phyloP scores from a whole-genome alignment of 1,284 basidiomycete genomes.

The Phellinidium pouzarii region DNA sequence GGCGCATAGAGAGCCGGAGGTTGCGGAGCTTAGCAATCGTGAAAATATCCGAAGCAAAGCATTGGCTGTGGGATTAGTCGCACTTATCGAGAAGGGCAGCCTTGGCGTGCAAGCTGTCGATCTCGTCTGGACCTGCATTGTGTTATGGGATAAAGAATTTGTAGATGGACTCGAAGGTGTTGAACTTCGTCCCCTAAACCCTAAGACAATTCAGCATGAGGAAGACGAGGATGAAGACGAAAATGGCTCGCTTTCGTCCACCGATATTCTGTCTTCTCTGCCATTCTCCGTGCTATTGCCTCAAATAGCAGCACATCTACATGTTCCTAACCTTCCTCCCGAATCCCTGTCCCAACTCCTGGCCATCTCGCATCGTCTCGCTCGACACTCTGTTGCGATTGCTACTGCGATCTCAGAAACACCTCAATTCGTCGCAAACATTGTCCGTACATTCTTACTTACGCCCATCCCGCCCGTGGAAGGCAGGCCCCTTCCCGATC shows the following conservation, averaged over 20 bases:
- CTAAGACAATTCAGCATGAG: constrained; percentile 13
- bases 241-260: constrained; percentile 14
- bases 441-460: constrained; percentile 53
- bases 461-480: constrained; percentile 38
- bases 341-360: constrained; percentile 56
- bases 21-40: constrained; percentile 38
- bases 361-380: constrained; percentile 54
- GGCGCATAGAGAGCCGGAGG: constrained; percentile 26
- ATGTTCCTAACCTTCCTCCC: constrained; percentile 36
- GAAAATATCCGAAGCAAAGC: constrained; percentile 47
- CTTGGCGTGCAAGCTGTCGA: constrained; percentile 63
- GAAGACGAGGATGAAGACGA: constrained; percentile 5
- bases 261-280: constrained; percentile 36
- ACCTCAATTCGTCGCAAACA: constrained; percentile 44
- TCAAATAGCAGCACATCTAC: constrained; percentile 37
- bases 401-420: constrained; percentile 51
- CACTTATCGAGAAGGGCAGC: constrained; percentile 58
- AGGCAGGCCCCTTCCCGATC: constrained; percentile 35
- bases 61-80: constrained; percentile 58
- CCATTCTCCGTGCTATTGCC: constrained; percentile 51
- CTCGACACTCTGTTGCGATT: constrained; percentile 45
- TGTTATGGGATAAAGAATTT: constrained; percentile 46
- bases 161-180: constrained; percentile 37
- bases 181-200: constrained; percentile 36
- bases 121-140: constrained; percentile 63